These are phyloP conservation scores for Tetraselmis striata DNA, from an alignment of 139 green algal species.

Conservation along the genomic window DNA sequence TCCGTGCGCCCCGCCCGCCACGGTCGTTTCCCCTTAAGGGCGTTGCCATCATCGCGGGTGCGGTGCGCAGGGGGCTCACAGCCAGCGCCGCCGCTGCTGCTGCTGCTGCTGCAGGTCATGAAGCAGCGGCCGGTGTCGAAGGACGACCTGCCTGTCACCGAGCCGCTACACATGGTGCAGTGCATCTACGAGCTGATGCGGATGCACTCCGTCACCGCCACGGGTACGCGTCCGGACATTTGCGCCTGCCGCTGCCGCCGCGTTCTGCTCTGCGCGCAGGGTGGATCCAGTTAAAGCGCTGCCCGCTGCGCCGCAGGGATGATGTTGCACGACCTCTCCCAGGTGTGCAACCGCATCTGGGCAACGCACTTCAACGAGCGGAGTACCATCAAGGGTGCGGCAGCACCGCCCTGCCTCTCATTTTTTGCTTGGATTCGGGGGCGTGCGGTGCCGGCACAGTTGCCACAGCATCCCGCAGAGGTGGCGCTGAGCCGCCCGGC, in stretches of 20 bases:
- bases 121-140: neutral
- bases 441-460: too few species aligned
- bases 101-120: neutral
- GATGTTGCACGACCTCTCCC: neutral
- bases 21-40: too few species aligned
- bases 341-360: neutral
- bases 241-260: too few species aligned
- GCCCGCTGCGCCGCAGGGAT: neutral
- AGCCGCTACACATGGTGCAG: neutral
- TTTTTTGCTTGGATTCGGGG: too few species aligned
- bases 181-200: neutral
- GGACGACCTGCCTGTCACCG: neutral
- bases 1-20: too few species aligned
- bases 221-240: neutral
- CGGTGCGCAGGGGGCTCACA: too few species aligned
- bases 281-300: too few species aligned
- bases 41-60: too few species aligned
- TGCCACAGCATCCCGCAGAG: neutral
- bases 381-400: neutral
- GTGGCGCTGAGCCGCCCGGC: neutral
- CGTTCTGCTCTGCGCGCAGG: too few species aligned
- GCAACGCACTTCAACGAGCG: neutral
- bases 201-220: neutral
- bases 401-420: too few species aligned
- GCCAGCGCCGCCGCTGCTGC: too few species aligned